Evolutionary conservation across 768 basidiomycete genomes (phyloP).

Genomic region (Hygrocybe punicea): DNA sequence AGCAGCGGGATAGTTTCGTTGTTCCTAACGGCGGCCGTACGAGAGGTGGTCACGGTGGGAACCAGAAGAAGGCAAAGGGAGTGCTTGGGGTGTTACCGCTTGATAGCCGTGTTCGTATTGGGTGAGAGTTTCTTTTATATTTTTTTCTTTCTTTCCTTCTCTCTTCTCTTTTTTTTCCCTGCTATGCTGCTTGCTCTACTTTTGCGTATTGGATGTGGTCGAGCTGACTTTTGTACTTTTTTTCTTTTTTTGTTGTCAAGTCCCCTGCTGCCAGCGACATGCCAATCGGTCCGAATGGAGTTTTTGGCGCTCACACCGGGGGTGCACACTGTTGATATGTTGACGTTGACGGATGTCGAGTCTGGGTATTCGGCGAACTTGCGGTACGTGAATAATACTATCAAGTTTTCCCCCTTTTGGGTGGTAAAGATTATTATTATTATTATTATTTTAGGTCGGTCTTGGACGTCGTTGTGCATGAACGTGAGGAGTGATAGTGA

Average conservation of each 20-base stretch:
- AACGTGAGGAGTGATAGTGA: constrained; percentile 30
- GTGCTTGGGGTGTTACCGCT: constrained; percentile 68
- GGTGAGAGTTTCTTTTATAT: constrained; percentile 49
- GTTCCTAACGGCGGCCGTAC: no score
- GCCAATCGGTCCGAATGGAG: constrained; percentile 83
- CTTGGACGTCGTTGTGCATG: constrained; percentile 72
- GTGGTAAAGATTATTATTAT: background rate
- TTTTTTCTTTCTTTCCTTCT: constrained; percentile 1
- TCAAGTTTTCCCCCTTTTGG: background rate
- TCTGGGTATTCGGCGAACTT: constrained; percentile 70
- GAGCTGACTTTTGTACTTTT: no score
- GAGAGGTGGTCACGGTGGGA: no score
- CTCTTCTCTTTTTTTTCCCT: constrained; percentile 7
- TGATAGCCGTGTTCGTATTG: constrained; percentile 75
- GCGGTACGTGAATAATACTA: constrained; percentile 53
- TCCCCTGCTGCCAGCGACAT: constrained; percentile 74
- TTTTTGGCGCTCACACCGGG: constrained; percentile 80
- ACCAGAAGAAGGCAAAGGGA: constrained; percentile 36
- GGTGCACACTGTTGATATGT: constrained; percentile 68
- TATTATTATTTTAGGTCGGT: constrained; percentile 49
- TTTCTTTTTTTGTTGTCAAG: no score
- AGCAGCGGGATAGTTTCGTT: no score
- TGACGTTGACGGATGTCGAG: constrained; percentile 74
- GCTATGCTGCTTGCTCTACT: background rate
- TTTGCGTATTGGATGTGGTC: no score